A percentile compares a stretch with the other conserved stretches of the same genome.
phyloP scores from a whole-genome alignment of 257 asterid species.

The Thymus mandschuricus region DNA sequence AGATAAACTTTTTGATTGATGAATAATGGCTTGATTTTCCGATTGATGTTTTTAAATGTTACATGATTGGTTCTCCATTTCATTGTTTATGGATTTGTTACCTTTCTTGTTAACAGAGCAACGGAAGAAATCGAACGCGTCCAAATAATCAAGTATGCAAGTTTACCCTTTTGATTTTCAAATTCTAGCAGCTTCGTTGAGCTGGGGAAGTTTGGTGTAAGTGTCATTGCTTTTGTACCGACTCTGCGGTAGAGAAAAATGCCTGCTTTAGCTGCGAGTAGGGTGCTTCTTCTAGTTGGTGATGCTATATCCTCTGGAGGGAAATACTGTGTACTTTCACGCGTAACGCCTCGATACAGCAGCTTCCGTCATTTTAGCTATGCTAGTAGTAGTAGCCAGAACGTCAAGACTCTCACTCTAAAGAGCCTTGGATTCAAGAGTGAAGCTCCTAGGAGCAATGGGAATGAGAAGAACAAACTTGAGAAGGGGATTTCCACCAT shows the following conservation, averaged over 20 bases:
- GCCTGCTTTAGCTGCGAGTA: conserved; percentile 53
- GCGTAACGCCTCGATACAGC: conserved; percentile 45
- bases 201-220: conserved; percentile 23
- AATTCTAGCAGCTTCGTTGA: conserved; percentile 17
- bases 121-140: conserved; percentile 15
- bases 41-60: background rate
- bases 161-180: background rate
- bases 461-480: conserved; percentile 58
- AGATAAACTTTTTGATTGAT: background rate
- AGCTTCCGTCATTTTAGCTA: conserved; percentile 42
- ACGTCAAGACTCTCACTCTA: conserved; percentile 63
- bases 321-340: conserved; percentile 43
- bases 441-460: conserved; percentile 36
- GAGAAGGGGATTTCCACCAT: conserved; percentile 54
- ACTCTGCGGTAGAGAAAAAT: conserved; percentile 32
- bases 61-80: background rate
- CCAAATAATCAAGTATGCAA: conserved; percentile 19
- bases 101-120: conserved; percentile 27
- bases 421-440: conserved; percentile 66
- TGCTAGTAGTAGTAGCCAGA: conserved; percentile 40
- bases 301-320: conserved; percentile 51
- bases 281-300: conserved; percentile 52
- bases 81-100: background rate
- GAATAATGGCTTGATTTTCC: background rate
- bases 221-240: conserved; percentile 23